Percentiles rank a stretch among this genome's conserved stretches.
Conservation (phyloP, 306 rosid genomes). For the Arachis stenosperma region DNA sequence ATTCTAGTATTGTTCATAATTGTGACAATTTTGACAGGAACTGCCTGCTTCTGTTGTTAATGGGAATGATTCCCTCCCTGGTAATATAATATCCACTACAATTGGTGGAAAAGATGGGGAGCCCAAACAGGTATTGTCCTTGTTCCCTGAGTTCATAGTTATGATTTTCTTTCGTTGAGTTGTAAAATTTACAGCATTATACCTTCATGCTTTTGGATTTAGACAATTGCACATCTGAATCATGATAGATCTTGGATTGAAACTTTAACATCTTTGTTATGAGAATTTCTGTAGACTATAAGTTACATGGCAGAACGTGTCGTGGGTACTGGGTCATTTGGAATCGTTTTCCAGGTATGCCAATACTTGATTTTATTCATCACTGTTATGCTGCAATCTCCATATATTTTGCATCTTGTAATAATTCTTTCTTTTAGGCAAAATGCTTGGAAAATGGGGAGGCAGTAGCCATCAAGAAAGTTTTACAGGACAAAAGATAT, state of each 20-base stretch:
- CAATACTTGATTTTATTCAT: neutral
- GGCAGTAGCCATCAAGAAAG: slow-evolving; percentile 43
- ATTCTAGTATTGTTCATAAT: slow-evolving; percentile 12
- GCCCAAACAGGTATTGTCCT: slow-evolving; percentile 68
- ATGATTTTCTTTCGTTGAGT: neutral
- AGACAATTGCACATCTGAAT: slow-evolving; percentile 2
- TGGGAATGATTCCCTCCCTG: slow-evolving; percentile 73
- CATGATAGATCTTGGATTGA: neutral
- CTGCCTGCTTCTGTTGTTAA: slow-evolving; percentile 63
- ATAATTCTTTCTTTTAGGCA: slow-evolving; percentile 29
- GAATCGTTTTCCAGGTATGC: slow-evolving; percentile 79
- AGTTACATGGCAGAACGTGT: slow-evolving; percentile 87
- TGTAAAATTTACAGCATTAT: neutral
- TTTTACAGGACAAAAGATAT: slow-evolving; percentile 39
- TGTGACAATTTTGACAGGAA: slow-evolving; percentile 55
- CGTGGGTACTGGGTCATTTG: slow-evolving; percentile 83
- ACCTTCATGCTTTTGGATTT: slow-evolving; percentile 7
- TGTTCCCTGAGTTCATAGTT: neutral
- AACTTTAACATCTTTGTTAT: slow-evolving; percentile 38
- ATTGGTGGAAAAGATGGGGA: slow-evolving; percentile 87
- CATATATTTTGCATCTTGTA: slow-evolving; percentile 10
- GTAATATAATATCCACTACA: slow-evolving; percentile 85
- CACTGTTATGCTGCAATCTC: slow-evolving; percentile 4
- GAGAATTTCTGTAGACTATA: slow-evolving; percentile 59
- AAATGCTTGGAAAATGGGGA: slow-evolving; percentile 48